Conservation (phyloP, 495 filamentous ascomycete species). For the Choiromyces venosus region DNA sequence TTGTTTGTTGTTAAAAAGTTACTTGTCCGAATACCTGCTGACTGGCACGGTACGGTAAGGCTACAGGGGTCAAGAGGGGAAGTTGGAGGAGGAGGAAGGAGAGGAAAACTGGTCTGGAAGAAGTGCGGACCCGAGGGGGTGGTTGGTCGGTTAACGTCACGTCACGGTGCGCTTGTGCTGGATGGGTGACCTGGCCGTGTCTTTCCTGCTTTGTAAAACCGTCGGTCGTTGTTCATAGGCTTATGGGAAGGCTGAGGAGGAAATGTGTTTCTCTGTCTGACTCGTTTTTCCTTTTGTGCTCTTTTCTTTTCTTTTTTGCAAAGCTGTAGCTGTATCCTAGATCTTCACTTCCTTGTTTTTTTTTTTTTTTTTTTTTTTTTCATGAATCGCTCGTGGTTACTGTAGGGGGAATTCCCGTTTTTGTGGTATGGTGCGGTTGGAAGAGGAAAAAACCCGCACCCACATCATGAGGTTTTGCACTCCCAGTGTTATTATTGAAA, state of each 20-base stretch:
- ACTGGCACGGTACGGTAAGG: background rate
- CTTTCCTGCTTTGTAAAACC: background rate
- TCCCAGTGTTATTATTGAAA: slow-evolving; percentile 15
- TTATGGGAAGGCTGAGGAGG: background rate
- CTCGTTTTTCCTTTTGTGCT: background rate
- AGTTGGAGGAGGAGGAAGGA: background rate
- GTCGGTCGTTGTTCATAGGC: background rate
- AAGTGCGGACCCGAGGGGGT: background rate
- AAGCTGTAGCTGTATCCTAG: background rate
- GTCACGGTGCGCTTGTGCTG: background rate
- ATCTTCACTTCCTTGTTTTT: slow-evolving; percentile 11
- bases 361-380: slow-evolving; percentile 6
- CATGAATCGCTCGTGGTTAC: slow-evolving; percentile 9
- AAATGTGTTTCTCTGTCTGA: background rate
- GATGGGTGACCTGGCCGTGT: background rate
- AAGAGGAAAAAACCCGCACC: background rate
- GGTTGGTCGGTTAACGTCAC: background rate
- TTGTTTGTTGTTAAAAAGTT: background rate
- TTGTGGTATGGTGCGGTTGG: background rate
- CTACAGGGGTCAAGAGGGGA: background rate
- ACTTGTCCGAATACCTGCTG: background rate
- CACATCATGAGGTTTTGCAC: background rate
- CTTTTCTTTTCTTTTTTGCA: background rate
- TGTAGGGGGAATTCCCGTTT: background rate
- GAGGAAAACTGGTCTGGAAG: background rate